These are phyloP conservation scores for Kalmanozyma brasiliensis DNA, from an alignment of 1,284 basidiomycete genomes.

Conservation along the genomic window DNA sequence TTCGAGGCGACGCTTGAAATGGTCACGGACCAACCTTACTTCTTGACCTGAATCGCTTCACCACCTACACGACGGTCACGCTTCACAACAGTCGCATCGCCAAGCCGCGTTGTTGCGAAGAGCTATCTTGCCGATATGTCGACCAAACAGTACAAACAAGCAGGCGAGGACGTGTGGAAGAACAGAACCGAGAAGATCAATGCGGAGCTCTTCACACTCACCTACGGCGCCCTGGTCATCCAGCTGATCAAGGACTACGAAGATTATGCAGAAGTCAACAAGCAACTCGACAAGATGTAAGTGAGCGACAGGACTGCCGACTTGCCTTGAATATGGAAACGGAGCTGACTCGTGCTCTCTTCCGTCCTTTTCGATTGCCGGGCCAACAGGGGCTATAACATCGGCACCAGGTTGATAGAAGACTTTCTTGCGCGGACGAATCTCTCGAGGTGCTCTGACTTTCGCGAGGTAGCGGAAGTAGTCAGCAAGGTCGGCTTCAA, in stretches of 20 bases:
- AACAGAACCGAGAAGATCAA: constrained; percentile 72
- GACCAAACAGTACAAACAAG: constrained; percentile 61
- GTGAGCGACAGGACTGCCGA: too few species aligned
- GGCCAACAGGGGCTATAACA: constrained; percentile 89
- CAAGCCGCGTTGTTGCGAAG: background rate
- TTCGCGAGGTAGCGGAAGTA: constrained; percentile 80
- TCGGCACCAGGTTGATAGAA: constrained; percentile 94
- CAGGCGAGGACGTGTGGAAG: constrained; percentile 66
- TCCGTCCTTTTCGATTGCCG: background rate
- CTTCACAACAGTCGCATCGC: too few species aligned
- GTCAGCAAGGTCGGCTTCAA: constrained; percentile 86
- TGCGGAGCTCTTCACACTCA: constrained; percentile 94
- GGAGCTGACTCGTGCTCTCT: background rate
- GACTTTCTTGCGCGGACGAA: constrained; percentile 91
- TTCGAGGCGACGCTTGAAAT: background rate
- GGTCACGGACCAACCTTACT: constrained; percentile 6
- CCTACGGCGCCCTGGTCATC: constrained; percentile 96
- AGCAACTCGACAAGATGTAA: constrained; percentile 75
- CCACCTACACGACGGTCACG: background rate
- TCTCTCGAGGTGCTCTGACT: constrained; percentile 79
- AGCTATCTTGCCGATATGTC: constrained; percentile 35
- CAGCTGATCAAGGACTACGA: constrained; percentile 99
- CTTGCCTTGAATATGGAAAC: too few species aligned
- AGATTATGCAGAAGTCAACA: constrained; percentile 85
- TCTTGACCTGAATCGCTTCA: background rate